These are phyloP conservation scores for Exophiala bonariae DNA, from an alignment of 2,329 filamentous ascomycete species.

Conservation along the genomic window DNA sequence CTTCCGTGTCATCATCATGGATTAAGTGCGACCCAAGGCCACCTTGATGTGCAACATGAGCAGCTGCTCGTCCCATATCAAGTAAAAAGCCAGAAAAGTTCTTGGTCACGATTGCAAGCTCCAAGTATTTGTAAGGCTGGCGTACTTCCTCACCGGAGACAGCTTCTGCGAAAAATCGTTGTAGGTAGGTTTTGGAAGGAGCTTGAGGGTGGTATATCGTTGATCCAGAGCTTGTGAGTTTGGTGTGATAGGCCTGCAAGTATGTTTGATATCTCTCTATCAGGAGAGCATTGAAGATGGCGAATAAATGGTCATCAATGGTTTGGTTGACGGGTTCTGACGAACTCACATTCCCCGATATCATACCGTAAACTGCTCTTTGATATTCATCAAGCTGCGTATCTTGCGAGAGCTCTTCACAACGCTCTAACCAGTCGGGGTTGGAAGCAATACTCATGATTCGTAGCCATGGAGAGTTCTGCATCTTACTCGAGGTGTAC, in stretches of 20 bases:
- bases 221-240: conserved; percentile 46
- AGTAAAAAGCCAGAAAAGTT: conserved; percentile 43
- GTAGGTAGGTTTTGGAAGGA: conserved; percentile 12
- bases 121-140: conserved; percentile 46
- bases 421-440: conserved; percentile 21
- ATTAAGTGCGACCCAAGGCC: conserved; percentile 34
- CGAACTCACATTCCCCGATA: conserved; percentile 80
- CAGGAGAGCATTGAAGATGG: conserved; percentile 82
- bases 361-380: conserved; percentile 82
- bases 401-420: conserved; percentile 52
- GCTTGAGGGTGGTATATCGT: conserved; percentile 15
- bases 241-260: conserved; percentile 44
- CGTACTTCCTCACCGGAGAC: conserved; percentile 37
- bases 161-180: conserved; percentile 15
- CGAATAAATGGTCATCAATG: conserved; percentile 87
- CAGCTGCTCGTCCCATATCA: conserved; percentile 41
- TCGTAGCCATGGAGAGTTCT: conserved; percentile 31
- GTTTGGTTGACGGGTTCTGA: conserved; percentile 73
- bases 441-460: conserved; percentile 27
- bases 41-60: conserved; percentile 33
- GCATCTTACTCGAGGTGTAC: conserved; percentile 37
- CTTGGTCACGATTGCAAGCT: conserved; percentile 44
- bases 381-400: conserved; percentile 75
- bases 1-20: conserved; percentile 31
- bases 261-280: conserved; percentile 77